Percentiles rank a stretch among this genome's conserved stretches.
Conservation (phyloP, 768 basidiomycete genomes). For the Mrakia blollopis region DNA sequence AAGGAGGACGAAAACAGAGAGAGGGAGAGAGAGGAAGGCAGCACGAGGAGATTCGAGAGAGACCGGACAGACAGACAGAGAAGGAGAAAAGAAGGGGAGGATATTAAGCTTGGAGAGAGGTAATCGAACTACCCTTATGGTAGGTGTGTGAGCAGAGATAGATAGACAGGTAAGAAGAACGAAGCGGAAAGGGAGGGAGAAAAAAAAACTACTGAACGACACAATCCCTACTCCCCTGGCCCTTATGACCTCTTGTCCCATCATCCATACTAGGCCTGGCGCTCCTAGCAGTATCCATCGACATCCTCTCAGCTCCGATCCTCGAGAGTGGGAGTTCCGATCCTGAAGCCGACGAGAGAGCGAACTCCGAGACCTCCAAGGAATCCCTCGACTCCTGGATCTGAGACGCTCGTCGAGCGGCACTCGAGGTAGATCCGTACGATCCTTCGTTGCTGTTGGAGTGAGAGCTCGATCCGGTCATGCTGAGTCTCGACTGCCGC, state of each 20-base stretch:
- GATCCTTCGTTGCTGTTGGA: constrained; percentile 1
- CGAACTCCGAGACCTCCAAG: neutral
- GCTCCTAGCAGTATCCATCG: neutral
- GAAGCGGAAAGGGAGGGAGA: neutral
- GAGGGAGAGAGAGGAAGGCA: neutral
- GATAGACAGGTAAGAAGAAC: neutral
- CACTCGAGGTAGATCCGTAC: neutral
- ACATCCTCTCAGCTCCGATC: neutral
- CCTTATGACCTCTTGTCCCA: neutral
- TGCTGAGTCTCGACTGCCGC: constrained; percentile 8
- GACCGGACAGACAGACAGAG: too few relatives aligned
- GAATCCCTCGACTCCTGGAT: neutral
- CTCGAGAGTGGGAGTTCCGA: neutral
- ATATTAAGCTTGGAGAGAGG: too few relatives aligned
- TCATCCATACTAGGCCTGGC: neutral
- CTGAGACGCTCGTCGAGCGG: neutral
- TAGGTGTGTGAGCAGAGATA: too few relatives aligned
- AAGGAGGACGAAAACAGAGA: neutral
- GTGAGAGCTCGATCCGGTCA: constrained; percentile 2
- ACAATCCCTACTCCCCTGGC: constrained; percentile 22
- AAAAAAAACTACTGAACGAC: constrained; percentile 9
- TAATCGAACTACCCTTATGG: too few relatives aligned
- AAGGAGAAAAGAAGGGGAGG: too few relatives aligned
- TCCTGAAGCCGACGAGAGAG: neutral
- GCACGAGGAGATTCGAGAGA: too few relatives aligned